Evolutionary conservation across 768 basidiomycete genomes (phyloP), one percentile per base, ranked within the genome.

Genomic region (Butyriboletus loyo): DNA sequence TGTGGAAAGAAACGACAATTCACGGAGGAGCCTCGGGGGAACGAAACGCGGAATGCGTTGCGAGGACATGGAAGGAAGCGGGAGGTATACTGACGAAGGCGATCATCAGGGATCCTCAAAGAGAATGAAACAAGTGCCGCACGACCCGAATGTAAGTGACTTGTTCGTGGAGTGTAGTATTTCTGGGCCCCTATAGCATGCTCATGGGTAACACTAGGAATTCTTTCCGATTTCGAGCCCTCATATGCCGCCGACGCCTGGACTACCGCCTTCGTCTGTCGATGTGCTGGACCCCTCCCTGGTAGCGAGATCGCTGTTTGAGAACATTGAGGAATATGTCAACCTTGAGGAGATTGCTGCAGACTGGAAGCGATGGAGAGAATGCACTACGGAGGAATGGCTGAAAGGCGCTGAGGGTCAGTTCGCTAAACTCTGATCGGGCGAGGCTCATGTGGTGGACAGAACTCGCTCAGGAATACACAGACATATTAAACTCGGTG

Each of bases 301-400:
- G 22, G 31, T 58, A 40, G 55, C 60, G 30, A 54, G 45, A 10
- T 56, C 50, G 15, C 27, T 68, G 5, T 57, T 68, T 21, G 57
- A 56, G 37, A 49, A 57, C 25, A n/a, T 69, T 7, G 55, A 35
- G 5, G 58, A 60, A 15, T 54, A 58, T 31, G 11, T 68, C n/a
- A 58, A n/a, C 22, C 48, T 56, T 3, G 63, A 58, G 10, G 63
- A 65, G n/a, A 58, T 61, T 17, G 54, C 53, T 28, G 51, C 51
- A 7, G 55, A 57, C 14, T 62, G 67, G 54, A 66, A 59, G 36
- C 58, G 54, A 46, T 69, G 69, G 69, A 61, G 39, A 35, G 60
- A 58, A 13, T 66, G 67, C 32, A 57, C 67, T 9, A 63, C 41
- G 34, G 67, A 69, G 19, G 67, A 69, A 43, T 69, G 67, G 69